Base-by-base conservation (phyloP, 768 basidiomycete genomes). In the Russula earlei region DNA sequence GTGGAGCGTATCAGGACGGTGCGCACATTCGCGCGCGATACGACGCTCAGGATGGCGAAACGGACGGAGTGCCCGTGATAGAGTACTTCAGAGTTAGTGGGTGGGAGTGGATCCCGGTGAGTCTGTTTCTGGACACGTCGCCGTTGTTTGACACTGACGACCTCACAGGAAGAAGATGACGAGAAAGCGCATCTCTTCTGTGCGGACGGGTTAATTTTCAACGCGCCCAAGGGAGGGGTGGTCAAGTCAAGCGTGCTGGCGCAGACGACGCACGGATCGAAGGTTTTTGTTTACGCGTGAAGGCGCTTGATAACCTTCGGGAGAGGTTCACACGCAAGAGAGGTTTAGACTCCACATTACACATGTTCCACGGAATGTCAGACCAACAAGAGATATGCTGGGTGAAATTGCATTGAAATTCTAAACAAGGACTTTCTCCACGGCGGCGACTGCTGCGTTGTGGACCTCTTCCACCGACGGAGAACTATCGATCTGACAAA, bases 51-150 rank as follows among this genome's bases (percentile, higher is more conserved):
- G 44, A 67, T 76, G 25, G 69, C 60, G 72, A 72, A n/a, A 75
- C 73, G 11, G 69, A 72, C 6, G 81, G 84, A 12, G 72, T 72
- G 15, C 60, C 71, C 0, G 79, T 90, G 4, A 81, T 91, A 0
- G 93, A 96, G 68, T 87, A 87, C 63, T 75, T 84, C 49, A 77
- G 91, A 24, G 86, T 83, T 62, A 79, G 78, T 15, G 84, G 84
- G 7, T 94, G 91, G 84, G 83, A 87, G 62, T 96, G 93, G 93
- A 74, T 73, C 40, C 93, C 92, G 19, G 90, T 91, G 65, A 64
- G 82, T 72, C 19, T 44, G 27, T 12, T 14, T 34, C n/a, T 20
- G 12, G 5, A 20, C 15, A 29, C 31, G 31, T 19, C 31, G 24
- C 27, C 17, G 14, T 41, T 4, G 36, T 53, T 33, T 52, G 31